Evolutionary conservation across 768 basidiomycete species (phyloP).

Genomic region (Suillus alpinus): DNA sequence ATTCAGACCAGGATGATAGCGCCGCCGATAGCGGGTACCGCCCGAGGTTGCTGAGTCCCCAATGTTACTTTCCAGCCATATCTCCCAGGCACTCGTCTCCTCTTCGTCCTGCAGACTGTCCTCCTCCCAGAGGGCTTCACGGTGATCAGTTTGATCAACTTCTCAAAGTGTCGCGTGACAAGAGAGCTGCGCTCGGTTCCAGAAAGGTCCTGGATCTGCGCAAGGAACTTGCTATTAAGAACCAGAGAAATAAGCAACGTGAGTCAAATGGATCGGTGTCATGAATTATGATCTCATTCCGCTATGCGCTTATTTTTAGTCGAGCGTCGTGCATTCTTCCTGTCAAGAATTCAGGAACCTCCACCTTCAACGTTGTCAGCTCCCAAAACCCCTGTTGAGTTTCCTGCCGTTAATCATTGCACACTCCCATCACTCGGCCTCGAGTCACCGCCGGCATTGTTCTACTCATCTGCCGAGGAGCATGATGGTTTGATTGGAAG

Average conservation of each 20-base stretch:
- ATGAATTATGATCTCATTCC: conserved; percentile 5
- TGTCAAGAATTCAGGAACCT: conserved; percentile 69
- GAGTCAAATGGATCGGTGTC: conserved; percentile 23
- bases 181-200: conserved; percentile 41
- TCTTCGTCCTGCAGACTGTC: conserved; percentile 41
- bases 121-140: conserved; percentile 52
- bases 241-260: conserved; percentile 75
- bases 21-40: conserved; percentile 61
- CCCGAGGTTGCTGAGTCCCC: conserved; percentile 55
- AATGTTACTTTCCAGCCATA: conserved; percentile 42
- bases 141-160: conserved; percentile 61
- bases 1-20: conserved; percentile 35
- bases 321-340: conserved; percentile 72
- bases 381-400: conserved; percentile 66
- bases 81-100: conserved; percentile 45
- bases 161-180: conserved; percentile 58
- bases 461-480: conserved; percentile 40
- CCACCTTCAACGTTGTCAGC: conserved; percentile 63
- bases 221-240: conserved; percentile 71
- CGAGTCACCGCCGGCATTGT: conserved; percentile 58
- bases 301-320: conserved; percentile 35
- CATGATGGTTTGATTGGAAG: neutral
- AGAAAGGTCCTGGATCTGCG: conserved; percentile 60
- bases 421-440: conserved; percentile 67
- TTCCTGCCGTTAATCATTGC: conserved; percentile 67